Conservation (phyloP, 2,329 filamentous ascomycete species). For the Ramularia endophylla region DNA sequence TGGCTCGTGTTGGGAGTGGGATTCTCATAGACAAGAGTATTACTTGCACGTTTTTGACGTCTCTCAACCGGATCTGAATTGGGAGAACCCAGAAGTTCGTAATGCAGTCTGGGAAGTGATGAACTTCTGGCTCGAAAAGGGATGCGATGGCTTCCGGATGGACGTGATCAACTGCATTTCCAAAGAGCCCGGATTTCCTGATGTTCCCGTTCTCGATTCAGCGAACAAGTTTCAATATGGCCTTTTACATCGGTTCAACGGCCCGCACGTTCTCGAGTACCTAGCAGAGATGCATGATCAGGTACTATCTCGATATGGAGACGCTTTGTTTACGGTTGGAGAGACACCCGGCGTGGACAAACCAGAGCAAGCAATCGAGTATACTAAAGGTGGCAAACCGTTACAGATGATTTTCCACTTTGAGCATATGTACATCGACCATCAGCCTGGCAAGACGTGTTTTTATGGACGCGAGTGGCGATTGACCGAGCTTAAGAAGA, state of each 20-base stretch:
- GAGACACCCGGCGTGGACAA: slow-evolving; percentile 42
- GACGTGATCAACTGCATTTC: slow-evolving; percentile 46
- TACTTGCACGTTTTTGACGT: slow-evolving; percentile 44
- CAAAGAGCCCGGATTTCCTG: slow-evolving; percentile 36
- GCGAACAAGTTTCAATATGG: slow-evolving; percentile 20
- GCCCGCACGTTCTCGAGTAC: slow-evolving; percentile 11
- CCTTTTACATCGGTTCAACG: slow-evolving; percentile 23
- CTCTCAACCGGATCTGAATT: slow-evolving; percentile 44
- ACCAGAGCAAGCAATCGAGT: slow-evolving; percentile 16
- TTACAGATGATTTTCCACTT: slow-evolving; percentile 68
- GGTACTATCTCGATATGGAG: slow-evolving; percentile 32
- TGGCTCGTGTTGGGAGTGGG: slow-evolving; percentile 40
- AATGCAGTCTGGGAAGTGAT: slow-evolving; percentile 42
- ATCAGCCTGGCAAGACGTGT: slow-evolving; percentile 36
- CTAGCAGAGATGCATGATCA: slow-evolving; percentile 13
- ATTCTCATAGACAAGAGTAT: slow-evolving; percentile 41
- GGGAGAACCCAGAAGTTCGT: slow-evolving; percentile 40
- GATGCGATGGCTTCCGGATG: slow-evolving; percentile 42
- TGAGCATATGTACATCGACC: slow-evolving; percentile 46
- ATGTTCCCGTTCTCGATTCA: slow-evolving; percentile 36
- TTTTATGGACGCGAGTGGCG: slow-evolving; percentile 47
- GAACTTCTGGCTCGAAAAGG: slow-evolving; percentile 41
- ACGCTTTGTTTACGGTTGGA: slow-evolving; percentile 41
- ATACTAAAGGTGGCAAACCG: slow-evolving; percentile 46
- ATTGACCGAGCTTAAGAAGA: slow-evolving; percentile 41